Conservation (phyloP, 2,329 filamentous ascomycete genomes). For the Epichloe gansuensis region DNA sequence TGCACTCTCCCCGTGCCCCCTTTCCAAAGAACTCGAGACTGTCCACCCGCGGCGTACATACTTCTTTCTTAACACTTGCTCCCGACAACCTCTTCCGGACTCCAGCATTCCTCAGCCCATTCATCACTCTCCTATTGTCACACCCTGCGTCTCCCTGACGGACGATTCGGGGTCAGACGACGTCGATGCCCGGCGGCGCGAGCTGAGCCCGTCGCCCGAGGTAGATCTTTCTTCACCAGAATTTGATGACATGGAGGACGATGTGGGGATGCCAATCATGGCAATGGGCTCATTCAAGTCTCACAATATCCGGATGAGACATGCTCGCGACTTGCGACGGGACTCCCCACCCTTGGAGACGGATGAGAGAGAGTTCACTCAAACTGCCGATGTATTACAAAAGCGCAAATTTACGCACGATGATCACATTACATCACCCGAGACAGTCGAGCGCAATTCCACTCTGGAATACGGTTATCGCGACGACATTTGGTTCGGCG, state of each 20-base stretch:
- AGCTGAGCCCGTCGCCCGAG: slow-evolving; percentile 82
- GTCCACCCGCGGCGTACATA: slow-evolving; percentile 91
- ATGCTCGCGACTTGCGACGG: slow-evolving; percentile 39
- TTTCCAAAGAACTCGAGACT: slow-evolving; percentile 85
- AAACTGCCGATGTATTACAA: slow-evolving; percentile 78
- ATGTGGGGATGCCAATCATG: slow-evolving; percentile 43
- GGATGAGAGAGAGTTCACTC: slow-evolving; percentile 93
- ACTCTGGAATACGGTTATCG: slow-evolving; percentile 23
- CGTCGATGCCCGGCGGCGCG: slow-evolving; percentile 52
- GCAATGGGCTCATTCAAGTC: slow-evolving; percentile 52
- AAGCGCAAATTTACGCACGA: slow-evolving; percentile 43
- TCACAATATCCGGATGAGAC: slow-evolving; percentile 21
- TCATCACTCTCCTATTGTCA: slow-evolving; percentile 45
- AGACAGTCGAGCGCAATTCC: slow-evolving; percentile 17
- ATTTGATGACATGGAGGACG: slow-evolving; percentile 61
- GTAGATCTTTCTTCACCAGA: slow-evolving; percentile 81
- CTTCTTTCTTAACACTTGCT: slow-evolving; percentile 86
- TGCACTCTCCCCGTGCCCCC: slow-evolving; percentile 64
- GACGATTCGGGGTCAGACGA: slow-evolving; percentile 50
- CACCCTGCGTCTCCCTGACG: slow-evolving; percentile 63
- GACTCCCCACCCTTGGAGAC: slow-evolving; percentile 81
- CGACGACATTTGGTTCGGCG: slow-evolving; percentile 42
- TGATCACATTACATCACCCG: slow-evolving; percentile 17
- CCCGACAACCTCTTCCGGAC: slow-evolving; percentile 65
- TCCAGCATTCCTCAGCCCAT: slow-evolving; percentile 18